A percentile compares a stretch with the other conserved stretches of the same genome.
Conservation (phyloP, 768 basidiomycete species). For the Hirschioporus abietinus region DNA sequence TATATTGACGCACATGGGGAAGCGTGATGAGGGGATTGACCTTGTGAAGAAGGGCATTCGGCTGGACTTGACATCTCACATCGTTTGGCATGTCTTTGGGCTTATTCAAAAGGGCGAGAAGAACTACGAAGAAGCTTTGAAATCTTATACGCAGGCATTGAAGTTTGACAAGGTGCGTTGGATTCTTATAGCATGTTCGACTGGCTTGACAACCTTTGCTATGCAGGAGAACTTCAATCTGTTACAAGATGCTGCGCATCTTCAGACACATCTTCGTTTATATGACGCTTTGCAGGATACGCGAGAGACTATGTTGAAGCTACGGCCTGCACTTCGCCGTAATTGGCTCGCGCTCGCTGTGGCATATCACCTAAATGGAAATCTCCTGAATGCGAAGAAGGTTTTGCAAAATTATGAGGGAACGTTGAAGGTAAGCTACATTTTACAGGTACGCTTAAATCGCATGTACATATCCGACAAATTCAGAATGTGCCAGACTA, state of each 20-base stretch:
- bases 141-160: constrained; percentile 87
- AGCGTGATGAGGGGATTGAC: constrained; percentile 75
- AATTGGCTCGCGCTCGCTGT: constrained; percentile 90
- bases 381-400: constrained; percentile 61
- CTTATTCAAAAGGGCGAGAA: constrained; percentile 92
- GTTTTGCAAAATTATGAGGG: constrained; percentile 68
- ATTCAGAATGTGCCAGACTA: constrained; percentile 66
- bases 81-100: constrained; percentile 97
- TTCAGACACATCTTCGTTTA: constrained; percentile 83
- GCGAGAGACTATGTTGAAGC: constrained; percentile 69
- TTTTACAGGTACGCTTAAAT: neutral
- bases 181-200: neutral
- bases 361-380: constrained; percentile 80
- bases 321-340: constrained; percentile 77
- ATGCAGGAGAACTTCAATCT: constrained; percentile 90
- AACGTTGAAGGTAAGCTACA: constrained; percentile 59
- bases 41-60: constrained; percentile 81
- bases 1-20: constrained; percentile 72
- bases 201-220: constrained; percentile 4
- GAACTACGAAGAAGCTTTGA: constrained; percentile 90
- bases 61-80: constrained; percentile 81
- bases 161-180: constrained; percentile 79
- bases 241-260: constrained; percentile 80
- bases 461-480: neutral
- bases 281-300: constrained; percentile 78